A percentile compares a stretch with the other conserved stretches of the same genome.
Conservation (phyloP, 129 eudicot species). For the Escallonia rubra region DNA sequence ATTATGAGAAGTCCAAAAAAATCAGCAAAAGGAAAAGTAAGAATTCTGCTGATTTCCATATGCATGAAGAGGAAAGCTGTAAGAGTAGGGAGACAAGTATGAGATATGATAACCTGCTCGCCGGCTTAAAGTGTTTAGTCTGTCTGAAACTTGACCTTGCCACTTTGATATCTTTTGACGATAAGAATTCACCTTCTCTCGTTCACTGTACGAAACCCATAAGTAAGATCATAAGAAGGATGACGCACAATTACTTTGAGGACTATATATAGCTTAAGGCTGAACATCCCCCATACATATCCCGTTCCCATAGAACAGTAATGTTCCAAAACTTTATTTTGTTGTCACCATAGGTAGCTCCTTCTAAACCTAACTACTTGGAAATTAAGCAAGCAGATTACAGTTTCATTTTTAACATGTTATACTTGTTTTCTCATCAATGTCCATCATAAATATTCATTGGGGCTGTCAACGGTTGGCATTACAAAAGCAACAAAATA, state of each 20-base stretch:
- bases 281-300: background rate
- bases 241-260: background rate
- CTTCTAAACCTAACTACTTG: no score
- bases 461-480: no score
- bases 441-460: no score
- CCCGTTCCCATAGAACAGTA: no score
- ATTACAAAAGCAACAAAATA: no score
- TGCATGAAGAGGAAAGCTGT: background rate
- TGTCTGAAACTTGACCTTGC: constrained; percentile 87
- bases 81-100: constrained; percentile 5
- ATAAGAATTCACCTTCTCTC: constrained; percentile 82
- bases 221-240: constrained; percentile 5
- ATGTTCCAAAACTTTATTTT: no score
- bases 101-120: constrained; percentile 56
- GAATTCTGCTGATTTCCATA: constrained; percentile 2
- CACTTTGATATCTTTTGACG: constrained; percentile 90
- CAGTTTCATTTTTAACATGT: no score
- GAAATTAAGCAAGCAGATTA: no score
- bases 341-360: no score
- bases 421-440: no score
- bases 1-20: constrained; percentile 16
- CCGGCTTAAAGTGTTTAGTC: constrained; percentile 54
- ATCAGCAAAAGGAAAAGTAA: constrained; percentile 18
- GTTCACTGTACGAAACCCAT: constrained; percentile 50
- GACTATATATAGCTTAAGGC: background rate